phyloP scores from a whole-genome alignment of 768 basidiomycete genomes.

The Daedalea quercina region DNA sequence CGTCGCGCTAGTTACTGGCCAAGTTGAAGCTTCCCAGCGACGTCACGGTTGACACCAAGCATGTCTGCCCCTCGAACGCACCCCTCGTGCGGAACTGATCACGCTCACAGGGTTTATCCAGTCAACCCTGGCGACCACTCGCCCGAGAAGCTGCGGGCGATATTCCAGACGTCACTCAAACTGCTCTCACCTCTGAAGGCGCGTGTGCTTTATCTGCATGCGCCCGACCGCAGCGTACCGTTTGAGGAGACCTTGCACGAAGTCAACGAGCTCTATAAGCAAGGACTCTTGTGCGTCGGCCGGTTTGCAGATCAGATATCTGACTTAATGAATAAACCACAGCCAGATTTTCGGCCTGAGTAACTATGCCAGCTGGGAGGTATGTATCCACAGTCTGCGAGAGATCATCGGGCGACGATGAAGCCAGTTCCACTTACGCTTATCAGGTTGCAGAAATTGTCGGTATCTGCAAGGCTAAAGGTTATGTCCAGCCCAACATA shows the following conservation, averaged over 20 bases:
- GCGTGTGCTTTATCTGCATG: conserved; percentile 52
- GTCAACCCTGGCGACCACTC: conserved; percentile 34
- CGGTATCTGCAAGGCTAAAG: conserved; percentile 46
- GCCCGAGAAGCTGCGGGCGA: conserved; percentile 33
- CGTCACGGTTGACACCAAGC: conserved; percentile 46
- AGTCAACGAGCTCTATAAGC: conserved; percentile 46
- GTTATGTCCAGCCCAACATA: conserved; percentile 46
- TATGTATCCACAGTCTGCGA: conserved; percentile 11
- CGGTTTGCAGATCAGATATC: too few species aligned
- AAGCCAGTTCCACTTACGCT: background rate
- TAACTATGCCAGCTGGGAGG: conserved; percentile 54
- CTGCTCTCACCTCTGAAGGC: conserved; percentile 39
- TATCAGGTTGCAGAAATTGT: conserved; percentile 52
- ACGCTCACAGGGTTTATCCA: conserved; percentile 32
- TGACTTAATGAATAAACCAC: background rate
- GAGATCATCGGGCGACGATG: background rate
- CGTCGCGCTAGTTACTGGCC: conserved; percentile 17
- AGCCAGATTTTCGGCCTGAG: conserved; percentile 59
- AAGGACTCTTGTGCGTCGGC: conserved; percentile 45
- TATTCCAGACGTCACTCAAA: conserved; percentile 40
- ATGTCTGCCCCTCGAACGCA: background rate
- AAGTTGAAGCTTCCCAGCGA: conserved; percentile 31
- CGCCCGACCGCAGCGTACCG: conserved; percentile 50
- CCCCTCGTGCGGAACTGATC: background rate
- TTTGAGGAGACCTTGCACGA: conserved; percentile 50